Percentiles rank a stretch among this genome's conserved stretches.
Conservation (phyloP, 805 yeast species). For the Limtongia smithiae region DNA sequence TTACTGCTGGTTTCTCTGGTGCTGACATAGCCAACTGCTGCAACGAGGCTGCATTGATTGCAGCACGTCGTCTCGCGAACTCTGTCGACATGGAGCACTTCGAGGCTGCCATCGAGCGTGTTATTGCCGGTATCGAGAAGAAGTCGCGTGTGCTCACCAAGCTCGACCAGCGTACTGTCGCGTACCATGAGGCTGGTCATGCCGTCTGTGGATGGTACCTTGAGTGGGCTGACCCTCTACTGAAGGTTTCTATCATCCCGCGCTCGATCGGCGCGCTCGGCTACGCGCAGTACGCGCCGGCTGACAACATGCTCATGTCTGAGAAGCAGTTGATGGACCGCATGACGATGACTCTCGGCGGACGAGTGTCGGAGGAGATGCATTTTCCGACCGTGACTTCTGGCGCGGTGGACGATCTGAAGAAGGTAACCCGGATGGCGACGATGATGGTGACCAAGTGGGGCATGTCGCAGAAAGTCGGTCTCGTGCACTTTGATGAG, state of each 20-base stretch:
- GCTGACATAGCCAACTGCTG: constrained; percentile 97
- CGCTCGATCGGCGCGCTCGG: constrained; percentile 97
- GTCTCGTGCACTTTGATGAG: constrained; percentile 75
- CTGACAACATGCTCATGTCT: constrained; percentile 77
- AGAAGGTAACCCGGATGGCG: constrained; percentile 92
- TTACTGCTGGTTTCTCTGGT: constrained; percentile 98
- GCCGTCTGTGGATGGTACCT: constrained; percentile 98
- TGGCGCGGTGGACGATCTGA: constrained; percentile 95
- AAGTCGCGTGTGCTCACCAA: constrained; percentile 78
- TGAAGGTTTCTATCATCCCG: constrained; percentile 95
- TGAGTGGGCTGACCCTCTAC: constrained; percentile 84
- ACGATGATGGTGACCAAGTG: constrained; percentile 85
- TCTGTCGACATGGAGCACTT: constrained; percentile 74
- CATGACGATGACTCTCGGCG: constrained; percentile 97
- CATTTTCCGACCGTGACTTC: constrained; percentile 89
- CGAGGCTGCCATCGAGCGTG: constrained; percentile 95
- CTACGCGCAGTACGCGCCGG: constrained; percentile 95
- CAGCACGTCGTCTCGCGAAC: constrained; percentile 78
- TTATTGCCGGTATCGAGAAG: constrained; percentile 92
- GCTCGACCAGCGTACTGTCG: constrained; percentile 85
- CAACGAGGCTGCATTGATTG: constrained; percentile 95
- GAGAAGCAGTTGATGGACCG: constrained; percentile 78
- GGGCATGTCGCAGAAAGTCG: constrained; percentile 87
- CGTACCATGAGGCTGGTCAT: constrained; percentile 98
- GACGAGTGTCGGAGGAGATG: constrained; percentile 92